Evolutionary conservation across 805 yeast genomes (phyloP).

Genomic region (Saccharomyces kudriavzevii): DNA sequence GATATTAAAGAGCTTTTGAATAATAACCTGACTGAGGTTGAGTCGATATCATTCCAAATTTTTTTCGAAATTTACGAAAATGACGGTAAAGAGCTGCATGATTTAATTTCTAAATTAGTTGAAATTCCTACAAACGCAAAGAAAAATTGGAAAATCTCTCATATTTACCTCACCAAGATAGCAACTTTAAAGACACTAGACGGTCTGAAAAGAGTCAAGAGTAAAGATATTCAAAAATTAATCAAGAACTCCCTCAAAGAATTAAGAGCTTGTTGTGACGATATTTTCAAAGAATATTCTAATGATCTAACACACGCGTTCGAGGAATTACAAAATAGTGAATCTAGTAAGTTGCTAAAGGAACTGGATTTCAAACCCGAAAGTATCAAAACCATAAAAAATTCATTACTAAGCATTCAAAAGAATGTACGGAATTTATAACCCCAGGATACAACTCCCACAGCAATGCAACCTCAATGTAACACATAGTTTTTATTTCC

Average conservation of each 20-base stretch:
- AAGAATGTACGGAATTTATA: slow-evolving; percentile 16
- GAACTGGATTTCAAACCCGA: slow-evolving; percentile 9
- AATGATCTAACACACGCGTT: slow-evolving; percentile 1
- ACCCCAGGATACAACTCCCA: neutral
- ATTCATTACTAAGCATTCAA: slow-evolving; percentile 10
- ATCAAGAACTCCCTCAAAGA: slow-evolving; percentile 13
- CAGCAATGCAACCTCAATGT: neutral
- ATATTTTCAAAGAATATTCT: slow-evolving; percentile 3
- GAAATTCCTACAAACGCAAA: neutral
- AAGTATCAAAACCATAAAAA: slow-evolving; percentile 3
- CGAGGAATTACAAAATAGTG: slow-evolving; percentile 3
- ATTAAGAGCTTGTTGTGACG: slow-evolving; percentile 20
- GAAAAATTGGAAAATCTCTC: slow-evolving; percentile 19
- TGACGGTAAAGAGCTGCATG: slow-evolving; percentile 7
- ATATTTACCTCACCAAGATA: slow-evolving; percentile 16
- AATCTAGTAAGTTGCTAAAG: slow-evolving; percentile 3
- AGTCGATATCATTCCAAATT: slow-evolving; percentile 17
- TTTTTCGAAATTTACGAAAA: slow-evolving; percentile 17
- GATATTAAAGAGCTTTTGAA: neutral
- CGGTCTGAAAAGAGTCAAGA: slow-evolving; percentile 21
- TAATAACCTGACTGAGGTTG: slow-evolving; percentile 6
- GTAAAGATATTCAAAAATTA: slow-evolving; percentile 9
- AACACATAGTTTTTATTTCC: neutral
- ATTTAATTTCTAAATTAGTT: neutral
- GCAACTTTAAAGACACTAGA: slow-evolving; percentile 26